Conservation (phyloP, 2,329 filamentous ascomycete species). For the Endoconidiophora polonica region DNA sequence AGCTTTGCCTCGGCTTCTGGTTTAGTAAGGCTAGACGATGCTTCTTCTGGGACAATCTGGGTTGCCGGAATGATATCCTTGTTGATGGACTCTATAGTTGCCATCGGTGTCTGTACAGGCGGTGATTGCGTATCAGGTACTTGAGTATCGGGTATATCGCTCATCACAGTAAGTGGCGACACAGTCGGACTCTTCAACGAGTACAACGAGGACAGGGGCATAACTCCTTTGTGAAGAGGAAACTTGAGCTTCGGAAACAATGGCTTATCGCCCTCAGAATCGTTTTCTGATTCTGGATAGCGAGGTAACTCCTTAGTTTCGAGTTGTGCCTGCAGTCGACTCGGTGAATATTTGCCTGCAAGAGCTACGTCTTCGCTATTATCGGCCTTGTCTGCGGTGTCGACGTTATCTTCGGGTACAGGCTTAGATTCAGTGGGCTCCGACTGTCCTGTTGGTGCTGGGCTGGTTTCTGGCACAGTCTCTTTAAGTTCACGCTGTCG, state of each 20-base stretch:
- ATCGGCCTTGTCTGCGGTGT: not conserved
- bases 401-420: not conserved
- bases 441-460: slow-evolving; percentile 1
- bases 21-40: slow-evolving; percentile 5
- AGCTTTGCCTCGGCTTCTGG: not conserved
- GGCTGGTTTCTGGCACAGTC: slow-evolving; percentile 10
- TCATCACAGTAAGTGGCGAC: slow-evolving; percentile 6
- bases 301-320: not conserved
- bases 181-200: slow-evolving; percentile 8
- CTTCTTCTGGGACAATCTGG: slow-evolving; percentile 1
- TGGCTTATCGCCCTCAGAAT: not conserved
- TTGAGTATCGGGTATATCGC: slow-evolving; percentile 10
- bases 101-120: not conserved
- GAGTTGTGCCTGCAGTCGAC: too few species aligned
- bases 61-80: not conserved
- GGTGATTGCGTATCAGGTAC: slow-evolving; percentile 1
- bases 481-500: slow-evolving; percentile 5
- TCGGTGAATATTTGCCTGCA: not conserved
- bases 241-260: slow-evolving; percentile 6
- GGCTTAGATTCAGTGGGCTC: not conserved
- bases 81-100: too few species aligned
- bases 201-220: not conserved
- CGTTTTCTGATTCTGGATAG: not conserved
- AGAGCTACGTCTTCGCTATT: not conserved
- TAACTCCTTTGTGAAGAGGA: not conserved